These are phyloP conservation scores for Elymus sibiricus DNA, from an alignment of 176 grass and related monocot species.

Conservation along the genomic window DNA sequence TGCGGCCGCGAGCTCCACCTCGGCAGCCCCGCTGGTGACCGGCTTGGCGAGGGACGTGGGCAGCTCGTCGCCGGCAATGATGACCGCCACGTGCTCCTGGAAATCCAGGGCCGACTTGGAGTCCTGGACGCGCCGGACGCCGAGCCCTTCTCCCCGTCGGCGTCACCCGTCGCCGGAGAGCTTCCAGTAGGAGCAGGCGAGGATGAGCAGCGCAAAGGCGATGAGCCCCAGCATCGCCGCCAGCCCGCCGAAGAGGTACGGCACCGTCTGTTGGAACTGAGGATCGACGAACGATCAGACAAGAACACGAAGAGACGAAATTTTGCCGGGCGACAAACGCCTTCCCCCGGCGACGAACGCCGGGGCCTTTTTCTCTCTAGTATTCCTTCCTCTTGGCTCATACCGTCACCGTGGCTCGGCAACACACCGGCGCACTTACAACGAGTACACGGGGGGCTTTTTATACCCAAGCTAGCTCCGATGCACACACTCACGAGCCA, in stretches of 20 bases:
- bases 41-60: constrained; percentile 52
- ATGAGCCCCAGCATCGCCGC: constrained; percentile 80
- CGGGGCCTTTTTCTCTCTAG: too few species aligned
- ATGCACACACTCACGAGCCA: too few species aligned
- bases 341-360: too few species aligned
- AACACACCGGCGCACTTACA: too few species aligned
- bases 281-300: too few species aligned
- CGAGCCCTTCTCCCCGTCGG: constrained; percentile 14
- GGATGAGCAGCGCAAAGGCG: constrained; percentile 80
- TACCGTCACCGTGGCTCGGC: too few species aligned
- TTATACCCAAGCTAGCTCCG: too few species aligned
- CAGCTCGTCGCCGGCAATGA: constrained; percentile 66
- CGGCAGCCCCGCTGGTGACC: constrained; percentile 21
- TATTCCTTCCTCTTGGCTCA: too few species aligned
- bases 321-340: too few species aligned
- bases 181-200: constrained; percentile 92
- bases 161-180: constrained; percentile 33
- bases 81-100: constrained; percentile 1
- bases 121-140: neutral
- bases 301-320: too few species aligned
- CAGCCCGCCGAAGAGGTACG: constrained; percentile 76
- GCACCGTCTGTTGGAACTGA: too few species aligned
- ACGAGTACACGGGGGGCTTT: too few species aligned
- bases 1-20: constrained; percentile 20
- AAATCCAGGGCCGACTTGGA: neutral